Evolutionary conservation across 2,329 filamentous ascomycete species (phyloP).

Genomic region (Exserohilum rostratum): DNA sequence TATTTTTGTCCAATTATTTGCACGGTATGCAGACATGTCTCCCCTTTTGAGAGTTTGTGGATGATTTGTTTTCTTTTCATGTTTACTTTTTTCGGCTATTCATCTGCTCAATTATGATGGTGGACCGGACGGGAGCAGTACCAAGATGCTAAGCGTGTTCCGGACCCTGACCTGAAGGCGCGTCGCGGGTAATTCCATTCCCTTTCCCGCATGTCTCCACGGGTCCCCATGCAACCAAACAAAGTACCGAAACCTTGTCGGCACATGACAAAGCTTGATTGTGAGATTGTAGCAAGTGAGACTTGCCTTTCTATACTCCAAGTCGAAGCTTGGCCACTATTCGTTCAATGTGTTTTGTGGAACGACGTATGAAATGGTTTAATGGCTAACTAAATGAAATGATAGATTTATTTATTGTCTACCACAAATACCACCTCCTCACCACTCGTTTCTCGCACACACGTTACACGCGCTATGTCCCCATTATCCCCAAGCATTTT

Average conservation of each 20-base stretch:
- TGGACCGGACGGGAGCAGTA: neutral
- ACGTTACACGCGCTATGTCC: neutral
- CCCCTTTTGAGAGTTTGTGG: slow-evolving; percentile 5
- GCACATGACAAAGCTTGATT: no score
- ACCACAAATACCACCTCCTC: neutral
- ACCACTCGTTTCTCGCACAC: neutral
- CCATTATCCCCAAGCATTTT: neutral
- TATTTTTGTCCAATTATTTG: slow-evolving; percentile 14
- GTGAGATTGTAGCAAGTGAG: no score
- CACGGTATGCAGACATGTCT: slow-evolving; percentile 23
- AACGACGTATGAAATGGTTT: no score
- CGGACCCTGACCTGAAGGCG: no score
- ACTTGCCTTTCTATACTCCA: no score
- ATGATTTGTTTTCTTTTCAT: neutral
- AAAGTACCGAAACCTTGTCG: no score
- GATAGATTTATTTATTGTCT: neutral
- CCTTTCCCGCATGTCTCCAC: neutral
- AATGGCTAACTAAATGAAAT: no score
- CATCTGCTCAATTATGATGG: neutral
- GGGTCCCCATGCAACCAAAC: no score
- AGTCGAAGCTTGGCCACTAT: no score
- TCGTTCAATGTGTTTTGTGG: no score
- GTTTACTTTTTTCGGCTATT: neutral
- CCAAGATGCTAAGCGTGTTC: no score
- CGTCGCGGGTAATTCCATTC: no score